Base-by-base conservation (phyloP, 2,329 filamentous ascomycete species). In the Fonsecaea multimorphosa region DNA sequence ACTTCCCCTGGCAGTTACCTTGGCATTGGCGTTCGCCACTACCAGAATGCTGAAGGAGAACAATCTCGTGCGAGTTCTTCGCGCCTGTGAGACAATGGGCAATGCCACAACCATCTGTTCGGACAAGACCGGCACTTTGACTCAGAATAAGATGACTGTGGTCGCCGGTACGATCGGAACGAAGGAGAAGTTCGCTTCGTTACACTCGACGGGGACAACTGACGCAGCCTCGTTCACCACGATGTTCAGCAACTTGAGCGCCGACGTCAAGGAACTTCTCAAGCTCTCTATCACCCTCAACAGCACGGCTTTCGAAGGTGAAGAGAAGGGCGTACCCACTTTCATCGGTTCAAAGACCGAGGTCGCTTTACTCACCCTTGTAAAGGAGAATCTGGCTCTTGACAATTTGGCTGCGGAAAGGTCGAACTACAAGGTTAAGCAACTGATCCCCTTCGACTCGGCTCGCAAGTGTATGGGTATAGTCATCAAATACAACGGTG, bases 301-400 rank as follows among this genome's bases (percentile, higher is more conserved):
- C 72, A 92, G 90, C 0, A 93, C 90, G 0, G 90, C 90, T 0
- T 92, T 92, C 66, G 89, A 92, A 74, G 89, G 89, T 52, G 87
- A 91, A 22, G 85, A 87, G n/a, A 85, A 91, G 36, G 88, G 89
- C 14, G 78, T 83, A 58, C 82, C 82, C 69, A 86, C 85, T 1
- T 92, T 90, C 66, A 88, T 92, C 70, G 90, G 90, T 53, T 91
- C 89, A 73, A 92, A 92, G 81, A 92, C 90, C 0, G 90, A 92
- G 75, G 90, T 89, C 3, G 89, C 90, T 2, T 78, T 92, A 63
- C 83, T 93, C n/a, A 85, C 87, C 29, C 86, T 91, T 72, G 89
- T 89, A 14, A 84, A 84, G 56, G 85, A 88, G 58, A 82, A 89
- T 73, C 81, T 92, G 5, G 88, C 83, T 16, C 89, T 92, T 86